A percentile compares a stretch with the other conserved stretches of the same genome.
Evolutionary conservation across 2,329 filamentous ascomycete species (phyloP).

Genomic region (Penicillium olsonii): DNA sequence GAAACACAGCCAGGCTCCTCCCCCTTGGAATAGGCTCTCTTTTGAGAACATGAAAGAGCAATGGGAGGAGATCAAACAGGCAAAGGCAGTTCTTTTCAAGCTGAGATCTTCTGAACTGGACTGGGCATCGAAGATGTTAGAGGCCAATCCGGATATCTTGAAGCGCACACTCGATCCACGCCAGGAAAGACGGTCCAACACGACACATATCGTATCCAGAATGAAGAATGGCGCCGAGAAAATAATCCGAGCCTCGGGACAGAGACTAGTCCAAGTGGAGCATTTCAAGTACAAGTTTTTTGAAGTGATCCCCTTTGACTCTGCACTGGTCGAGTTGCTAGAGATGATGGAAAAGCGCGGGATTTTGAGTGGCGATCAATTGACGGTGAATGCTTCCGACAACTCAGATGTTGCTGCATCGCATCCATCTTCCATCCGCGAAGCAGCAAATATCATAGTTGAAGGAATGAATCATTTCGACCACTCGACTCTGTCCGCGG

Average conservation of each 20-base stretch:
- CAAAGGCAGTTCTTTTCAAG: slow-evolving; percentile 5
- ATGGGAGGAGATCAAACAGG: slow-evolving; percentile 7
- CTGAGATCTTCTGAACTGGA: slow-evolving; percentile 11
- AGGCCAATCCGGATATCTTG: slow-evolving; percentile 24
- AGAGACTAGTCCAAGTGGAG: slow-evolving; percentile 1
- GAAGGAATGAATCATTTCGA: slow-evolving; percentile 7
- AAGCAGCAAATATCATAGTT: not conserved
- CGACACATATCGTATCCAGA: slow-evolving; percentile 12
- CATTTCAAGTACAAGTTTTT: slow-evolving; percentile 14
- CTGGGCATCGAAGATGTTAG: slow-evolving; percentile 17
- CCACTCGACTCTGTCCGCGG: not conserved
- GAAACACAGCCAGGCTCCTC: not conserved
- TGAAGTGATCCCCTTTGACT: slow-evolving; percentile 15
- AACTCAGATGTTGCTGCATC: not conserved
- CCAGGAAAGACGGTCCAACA: slow-evolving; percentile 16
- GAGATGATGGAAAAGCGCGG: slow-evolving; percentile 10
- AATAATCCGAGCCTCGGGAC: not conserved
- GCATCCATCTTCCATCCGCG: slow-evolving; percentile 6
- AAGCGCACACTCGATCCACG: slow-evolving; percentile 19
- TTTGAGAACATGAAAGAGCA: not conserved
- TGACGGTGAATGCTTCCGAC: not conserved
- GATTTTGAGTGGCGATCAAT: not conserved
- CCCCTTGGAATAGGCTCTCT: not conserved
- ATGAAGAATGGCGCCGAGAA: not conserved
- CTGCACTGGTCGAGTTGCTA: slow-evolving; percentile 9